These are phyloP conservation scores for Blastocystis sp. DNA, from an alignment of 352 stramenopile genomes.

Conservation along the genomic window DNA sequence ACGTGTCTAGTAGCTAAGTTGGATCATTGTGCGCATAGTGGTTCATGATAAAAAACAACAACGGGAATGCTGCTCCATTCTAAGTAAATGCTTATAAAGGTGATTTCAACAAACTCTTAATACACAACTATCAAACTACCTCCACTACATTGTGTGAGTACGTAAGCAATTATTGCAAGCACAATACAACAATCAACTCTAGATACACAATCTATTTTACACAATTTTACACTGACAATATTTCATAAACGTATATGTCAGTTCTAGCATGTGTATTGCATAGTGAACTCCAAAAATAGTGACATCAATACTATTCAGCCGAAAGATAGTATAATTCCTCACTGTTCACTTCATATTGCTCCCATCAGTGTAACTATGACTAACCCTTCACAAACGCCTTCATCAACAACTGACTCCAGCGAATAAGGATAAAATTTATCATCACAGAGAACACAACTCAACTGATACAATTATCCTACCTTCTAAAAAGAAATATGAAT, in stretches of 20 bases:
- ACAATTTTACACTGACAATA: conserved; percentile 53
- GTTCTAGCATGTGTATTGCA: conserved; percentile 47
- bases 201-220: conserved; percentile 52
- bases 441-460: background rate
- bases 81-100: background rate
- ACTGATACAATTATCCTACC: background rate
- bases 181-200: conserved; percentile 56
- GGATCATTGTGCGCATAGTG: background rate
- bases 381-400: conserved; percentile 31
- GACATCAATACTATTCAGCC: conserved; percentile 43
- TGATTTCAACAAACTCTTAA: background rate
- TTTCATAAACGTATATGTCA: conserved; percentile 22
- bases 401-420: conserved; percentile 37
- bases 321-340: conserved; percentile 57
- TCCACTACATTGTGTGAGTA: conserved; percentile 46
- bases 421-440: conserved; percentile 47
- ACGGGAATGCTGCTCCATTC: background rate
- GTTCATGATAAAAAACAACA: conserved; percentile 3
- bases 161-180: conserved; percentile 54
- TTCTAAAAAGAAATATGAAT: conserved; percentile 20
- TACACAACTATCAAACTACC: background rate
- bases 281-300: conserved; percentile 27
- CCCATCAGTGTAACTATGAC: conserved; percentile 61
- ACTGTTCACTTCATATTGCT: background rate
- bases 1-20: background rate